Conservation (phyloP, 495 filamentous ascomycete species). For the Penicillium maclennaniae region DNA sequence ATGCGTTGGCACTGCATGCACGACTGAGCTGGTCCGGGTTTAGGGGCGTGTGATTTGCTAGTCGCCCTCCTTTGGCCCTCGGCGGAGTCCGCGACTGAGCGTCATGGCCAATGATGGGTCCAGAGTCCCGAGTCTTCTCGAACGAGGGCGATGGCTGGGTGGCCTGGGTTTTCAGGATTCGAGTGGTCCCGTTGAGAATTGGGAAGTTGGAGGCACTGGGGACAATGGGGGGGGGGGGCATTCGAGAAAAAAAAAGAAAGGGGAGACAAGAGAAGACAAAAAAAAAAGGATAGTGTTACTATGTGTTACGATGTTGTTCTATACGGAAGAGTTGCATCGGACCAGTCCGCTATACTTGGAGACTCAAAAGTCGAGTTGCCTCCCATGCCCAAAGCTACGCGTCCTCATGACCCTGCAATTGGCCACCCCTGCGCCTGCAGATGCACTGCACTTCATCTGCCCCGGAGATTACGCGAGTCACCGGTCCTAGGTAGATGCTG, state of each 20-base stretch:
- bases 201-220: too few relatives aligned
- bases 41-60: slow-evolving; percentile 24
- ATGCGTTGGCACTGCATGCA: slow-evolving; percentile 37
- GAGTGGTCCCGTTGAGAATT: too few relatives aligned
- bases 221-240: too few relatives aligned
- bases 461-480: not conserved
- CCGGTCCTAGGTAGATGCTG: not conserved
- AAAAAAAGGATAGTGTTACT: too few relatives aligned
- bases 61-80: slow-evolving; percentile 21
- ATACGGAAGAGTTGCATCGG: too few relatives aligned
- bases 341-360: too few relatives aligned
- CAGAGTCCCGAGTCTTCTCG: not conserved
- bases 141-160: too few relatives aligned
- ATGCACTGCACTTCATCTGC: not conserved
- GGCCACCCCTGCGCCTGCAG: not conserved
- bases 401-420: not conserved
- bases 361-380: not conserved
- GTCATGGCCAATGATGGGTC: not conserved
- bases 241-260: too few relatives aligned
- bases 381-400: not conserved
- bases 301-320: too few relatives aligned
- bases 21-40: slow-evolving; percentile 27
- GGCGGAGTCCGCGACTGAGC: slow-evolving; percentile 21
- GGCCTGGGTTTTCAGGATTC: too few relatives aligned
- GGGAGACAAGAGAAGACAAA: too few relatives aligned